phyloP scores from a whole-genome alignment of 2,329 filamentous ascomycete genomes.

The Aspergillus persii region DNA sequence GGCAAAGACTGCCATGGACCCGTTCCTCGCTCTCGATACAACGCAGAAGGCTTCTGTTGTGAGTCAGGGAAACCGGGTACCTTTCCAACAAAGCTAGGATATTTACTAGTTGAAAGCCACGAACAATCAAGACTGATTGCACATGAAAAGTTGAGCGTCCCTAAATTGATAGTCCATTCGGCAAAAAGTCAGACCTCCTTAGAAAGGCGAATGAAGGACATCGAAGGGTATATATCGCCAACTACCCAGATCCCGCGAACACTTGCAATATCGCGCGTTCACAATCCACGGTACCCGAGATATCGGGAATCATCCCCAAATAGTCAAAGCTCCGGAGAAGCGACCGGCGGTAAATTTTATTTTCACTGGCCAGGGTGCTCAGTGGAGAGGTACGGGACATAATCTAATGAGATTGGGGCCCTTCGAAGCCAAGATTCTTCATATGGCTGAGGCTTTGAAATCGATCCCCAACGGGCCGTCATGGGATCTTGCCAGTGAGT shows the following conservation, averaged over 20 bases:
- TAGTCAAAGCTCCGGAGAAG: slow-evolving; percentile 4
- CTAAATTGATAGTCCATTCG: neutral
- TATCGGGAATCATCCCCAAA: slow-evolving; percentile 1
- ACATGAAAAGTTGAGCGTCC: neutral
- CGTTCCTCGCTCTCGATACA: neutral
- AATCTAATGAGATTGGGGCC: slow-evolving; percentile 24
- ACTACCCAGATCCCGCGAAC: neutral
- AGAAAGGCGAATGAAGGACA: neutral
- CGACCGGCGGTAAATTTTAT: slow-evolving; percentile 19
- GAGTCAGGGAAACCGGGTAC: neutral
- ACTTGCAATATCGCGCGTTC: neutral
- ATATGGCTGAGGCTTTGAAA: slow-evolving; percentile 9
- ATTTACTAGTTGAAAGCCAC: neutral
- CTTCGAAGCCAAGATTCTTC: slow-evolving; percentile 14
- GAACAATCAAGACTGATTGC: neutral
- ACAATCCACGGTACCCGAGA: neutral
- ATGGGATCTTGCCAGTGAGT: neutral
- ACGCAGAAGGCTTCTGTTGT: neutral
- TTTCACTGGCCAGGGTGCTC: slow-evolving; percentile 39
- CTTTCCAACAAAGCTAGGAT: neutral
- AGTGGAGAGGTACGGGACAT: slow-evolving; percentile 32
- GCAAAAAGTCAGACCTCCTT: neutral
- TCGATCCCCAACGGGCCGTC: slow-evolving; percentile 18
- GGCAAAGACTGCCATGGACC: neutral
- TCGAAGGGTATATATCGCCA: neutral